Percentiles rank a stretch among this genome's conserved stretches.
phyloP scores from a whole-genome alignment of 2,329 filamentous ascomycete genomes.

The Chaetothyriales sp. region DNA sequence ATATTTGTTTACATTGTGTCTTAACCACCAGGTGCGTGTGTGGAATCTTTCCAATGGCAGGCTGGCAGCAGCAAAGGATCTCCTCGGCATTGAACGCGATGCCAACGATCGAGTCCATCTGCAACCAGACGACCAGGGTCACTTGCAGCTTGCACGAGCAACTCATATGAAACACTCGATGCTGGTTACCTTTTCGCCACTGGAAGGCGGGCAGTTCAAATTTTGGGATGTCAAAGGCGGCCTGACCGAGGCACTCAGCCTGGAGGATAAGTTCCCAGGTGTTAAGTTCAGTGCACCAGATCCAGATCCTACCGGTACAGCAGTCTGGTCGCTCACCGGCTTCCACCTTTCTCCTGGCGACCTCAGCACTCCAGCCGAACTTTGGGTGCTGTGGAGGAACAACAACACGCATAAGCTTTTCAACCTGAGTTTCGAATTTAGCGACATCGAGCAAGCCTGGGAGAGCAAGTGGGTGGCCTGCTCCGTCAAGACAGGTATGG shows the following conservation, averaged over 20 bases:
- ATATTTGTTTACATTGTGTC: conserved; percentile 59
- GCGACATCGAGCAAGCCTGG: conserved; percentile 48
- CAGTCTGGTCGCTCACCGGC: conserved; percentile 66
- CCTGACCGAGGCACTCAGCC: conserved; percentile 40
- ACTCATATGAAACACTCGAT: conserved; percentile 8
- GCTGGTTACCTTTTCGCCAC: conserved; percentile 73
- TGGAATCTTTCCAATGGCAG: conserved; percentile 80
- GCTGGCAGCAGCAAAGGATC: conserved; percentile 59
- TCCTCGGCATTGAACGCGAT: conserved; percentile 53
- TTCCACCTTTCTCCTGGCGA: conserved; percentile 48
- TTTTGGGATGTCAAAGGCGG: conserved; percentile 65
- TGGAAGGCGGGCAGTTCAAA: conserved; percentile 81
- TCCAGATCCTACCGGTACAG: conserved; percentile 47
- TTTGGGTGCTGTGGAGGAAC: conserved; percentile 77
- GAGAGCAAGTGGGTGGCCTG: conserved; percentile 48
- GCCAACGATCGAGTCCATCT: conserved; percentile 61
- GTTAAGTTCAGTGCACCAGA: conserved; percentile 49
- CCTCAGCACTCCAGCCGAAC: conserved; percentile 38
- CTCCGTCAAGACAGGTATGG: conserved; percentile 44
- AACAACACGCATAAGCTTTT: conserved; percentile 64
- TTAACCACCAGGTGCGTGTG: conserved; percentile 76
- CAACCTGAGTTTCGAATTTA: conserved; percentile 56
- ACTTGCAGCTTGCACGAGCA: conserved; percentile 40
- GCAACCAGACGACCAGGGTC: conserved; percentile 60
- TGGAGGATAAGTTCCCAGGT: conserved; percentile 57